Evolutionary conservation across 257 asterid genomes (phyloP).

Genomic region (Capsicum rhomboideum): DNA sequence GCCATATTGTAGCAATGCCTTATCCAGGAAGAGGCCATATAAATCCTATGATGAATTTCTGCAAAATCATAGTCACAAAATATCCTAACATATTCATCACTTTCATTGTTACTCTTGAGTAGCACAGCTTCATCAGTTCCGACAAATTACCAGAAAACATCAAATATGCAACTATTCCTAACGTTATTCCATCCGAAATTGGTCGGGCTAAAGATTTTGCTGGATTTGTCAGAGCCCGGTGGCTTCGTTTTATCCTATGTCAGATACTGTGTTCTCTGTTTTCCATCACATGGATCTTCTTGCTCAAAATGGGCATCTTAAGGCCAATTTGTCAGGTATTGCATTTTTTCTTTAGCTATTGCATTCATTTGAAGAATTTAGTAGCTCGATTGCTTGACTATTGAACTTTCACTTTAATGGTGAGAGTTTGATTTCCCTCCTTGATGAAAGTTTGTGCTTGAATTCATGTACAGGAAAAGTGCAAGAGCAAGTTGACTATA

Average conservation of each 20-base stretch:
- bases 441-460: too few species aligned
- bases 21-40: conserved; percentile 89
- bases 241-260: conserved; percentile 42
- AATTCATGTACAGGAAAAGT: too few species aligned
- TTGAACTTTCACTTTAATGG: too few species aligned
- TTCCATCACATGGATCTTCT: conserved; percentile 32
- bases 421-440: too few species aligned
- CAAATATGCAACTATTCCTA: conserved; percentile 35
- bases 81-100: conserved; percentile 17
- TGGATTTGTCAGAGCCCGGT: conserved; percentile 34
- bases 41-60: conserved; percentile 37
- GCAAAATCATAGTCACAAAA: conserved; percentile 16
- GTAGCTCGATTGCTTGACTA: too few species aligned
- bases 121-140: conserved; percentile 33
- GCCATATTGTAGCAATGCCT: conserved; percentile 66
- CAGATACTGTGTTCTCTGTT: conserved; percentile 35
- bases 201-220: conserved; percentile 31
- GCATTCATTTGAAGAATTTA: too few species aligned
- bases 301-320: conserved; percentile 28
- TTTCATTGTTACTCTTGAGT: conserved; percentile 41
- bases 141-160: conserved; percentile 23
- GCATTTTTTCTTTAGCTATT: too few species aligned
- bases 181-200: conserved; percentile 51
- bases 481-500: conserved; percentile 29
- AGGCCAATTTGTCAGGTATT: conserved; percentile 22